Percentiles rank a stretch among this genome's conserved stretches.
Evolutionary conservation across 2,329 filamentous ascomycete genomes (phyloP).

Genomic region (Diplodia sapinea): DNA sequence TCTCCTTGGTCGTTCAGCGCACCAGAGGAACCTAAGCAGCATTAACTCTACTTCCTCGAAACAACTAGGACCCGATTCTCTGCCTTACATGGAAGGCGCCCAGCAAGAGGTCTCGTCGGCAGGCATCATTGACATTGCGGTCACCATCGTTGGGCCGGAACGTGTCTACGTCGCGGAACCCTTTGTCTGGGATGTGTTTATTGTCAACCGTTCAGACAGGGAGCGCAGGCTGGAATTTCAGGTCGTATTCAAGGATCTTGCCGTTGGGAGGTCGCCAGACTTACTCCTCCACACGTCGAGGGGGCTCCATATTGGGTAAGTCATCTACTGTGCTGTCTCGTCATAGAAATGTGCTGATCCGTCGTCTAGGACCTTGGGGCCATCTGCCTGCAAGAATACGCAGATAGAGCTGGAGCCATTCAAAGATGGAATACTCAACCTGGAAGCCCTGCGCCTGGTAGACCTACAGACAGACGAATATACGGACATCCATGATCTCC

Average conservation of each 20-base stretch:
- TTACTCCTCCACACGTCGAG: slow-evolving; percentile 78
- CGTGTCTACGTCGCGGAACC: slow-evolving; percentile 67
- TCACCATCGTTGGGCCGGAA: slow-evolving; percentile 72
- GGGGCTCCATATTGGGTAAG: slow-evolving; percentile 72
- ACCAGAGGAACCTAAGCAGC: slow-evolving; percentile 26
- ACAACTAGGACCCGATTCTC: slow-evolving; percentile 40
- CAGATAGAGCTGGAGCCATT: slow-evolving; percentile 76
- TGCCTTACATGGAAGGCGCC: slow-evolving; percentile 38
- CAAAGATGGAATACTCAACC: slow-evolving; percentile 66
- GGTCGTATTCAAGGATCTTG: slow-evolving; percentile 72
- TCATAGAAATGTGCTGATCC: background rate
- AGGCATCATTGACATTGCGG: slow-evolving; percentile 71
- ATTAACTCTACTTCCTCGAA: slow-evolving; percentile 32
- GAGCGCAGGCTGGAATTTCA: slow-evolving; percentile 73
- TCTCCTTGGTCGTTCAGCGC: slow-evolving; percentile 45
- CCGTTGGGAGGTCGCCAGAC: slow-evolving; percentile 65
- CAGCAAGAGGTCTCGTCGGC: slow-evolving; percentile 37
- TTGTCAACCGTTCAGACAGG: slow-evolving; percentile 71
- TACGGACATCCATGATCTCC: slow-evolving; percentile 76
- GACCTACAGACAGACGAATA: slow-evolving; percentile 77
- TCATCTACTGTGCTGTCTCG: slow-evolving; percentile 22
- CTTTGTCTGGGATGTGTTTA: slow-evolving; percentile 75
- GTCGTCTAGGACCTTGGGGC: slow-evolving; percentile 63
- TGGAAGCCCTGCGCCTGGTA: slow-evolving; percentile 75
- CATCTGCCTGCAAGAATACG: slow-evolving; percentile 74